Evolutionary conservation across 768 basidiomycete genomes (phyloP).

Genomic region (Tephrocybe rancida): DNA sequence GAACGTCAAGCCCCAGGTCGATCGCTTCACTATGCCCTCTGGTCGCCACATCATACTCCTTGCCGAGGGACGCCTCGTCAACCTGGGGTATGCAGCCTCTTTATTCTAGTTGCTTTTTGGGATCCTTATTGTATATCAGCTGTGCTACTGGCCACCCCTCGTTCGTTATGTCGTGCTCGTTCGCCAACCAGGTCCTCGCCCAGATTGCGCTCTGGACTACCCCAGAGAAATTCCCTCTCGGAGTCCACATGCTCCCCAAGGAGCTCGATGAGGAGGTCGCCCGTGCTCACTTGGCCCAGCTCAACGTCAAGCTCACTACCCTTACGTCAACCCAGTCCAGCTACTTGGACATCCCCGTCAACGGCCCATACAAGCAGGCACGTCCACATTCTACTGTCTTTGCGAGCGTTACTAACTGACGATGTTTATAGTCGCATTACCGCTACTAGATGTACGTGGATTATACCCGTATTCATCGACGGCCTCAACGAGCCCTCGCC

Average conservation of each 20-base stretch:
- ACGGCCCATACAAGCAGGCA: slow-evolving; percentile 68
- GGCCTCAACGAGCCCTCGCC: slow-evolving; percentile 84
- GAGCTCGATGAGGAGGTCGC: slow-evolving; percentile 99
- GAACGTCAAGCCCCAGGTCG: slow-evolving; percentile 99
- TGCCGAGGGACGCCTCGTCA: slow-evolving; percentile 98
- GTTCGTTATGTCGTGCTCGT: slow-evolving; percentile 99
- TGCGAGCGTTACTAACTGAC: not conserved
- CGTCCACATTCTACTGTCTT: slow-evolving; percentile 10
- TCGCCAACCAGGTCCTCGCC: slow-evolving; percentile 97
- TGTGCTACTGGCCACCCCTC: slow-evolving; percentile 99
- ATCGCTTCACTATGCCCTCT: slow-evolving; percentile 90
- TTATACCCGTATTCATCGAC: slow-evolving; percentile 39
- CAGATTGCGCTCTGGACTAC: slow-evolving; percentile 98
- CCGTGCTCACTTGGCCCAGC: slow-evolving; percentile 87
- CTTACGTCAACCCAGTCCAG: slow-evolving; percentile 73
- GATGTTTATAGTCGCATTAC: slow-evolving; percentile 36
- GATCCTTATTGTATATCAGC: slow-evolving; percentile 32
- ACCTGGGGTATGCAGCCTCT: slow-evolving; percentile 74
- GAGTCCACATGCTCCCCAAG: slow-evolving; percentile 99
- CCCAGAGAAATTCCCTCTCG: slow-evolving; percentile 89
- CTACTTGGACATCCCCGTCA: slow-evolving; percentile 89
- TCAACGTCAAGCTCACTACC: slow-evolving; percentile 92
- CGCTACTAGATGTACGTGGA: slow-evolving; percentile 43
- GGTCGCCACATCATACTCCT: slow-evolving; percentile 97
- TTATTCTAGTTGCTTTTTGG: not conserved